phyloP scores from a whole-genome alignment of 73 alveolate species.

The Diophrys sp. region DNA sequence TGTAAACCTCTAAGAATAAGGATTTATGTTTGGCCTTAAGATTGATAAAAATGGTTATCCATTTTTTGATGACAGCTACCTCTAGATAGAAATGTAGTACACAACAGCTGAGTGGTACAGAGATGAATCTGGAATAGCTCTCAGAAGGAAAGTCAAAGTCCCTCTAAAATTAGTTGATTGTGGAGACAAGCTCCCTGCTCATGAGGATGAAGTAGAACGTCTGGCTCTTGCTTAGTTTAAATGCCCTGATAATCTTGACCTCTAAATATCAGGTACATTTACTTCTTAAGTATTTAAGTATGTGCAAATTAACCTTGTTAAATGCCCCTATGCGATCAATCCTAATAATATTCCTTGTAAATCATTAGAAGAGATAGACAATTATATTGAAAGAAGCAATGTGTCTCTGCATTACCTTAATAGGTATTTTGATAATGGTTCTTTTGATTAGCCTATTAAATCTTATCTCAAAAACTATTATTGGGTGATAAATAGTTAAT shows the following conservation, averaged over 20 bases:
- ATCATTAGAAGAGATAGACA: background rate
- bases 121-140: background rate
- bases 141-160: background rate
- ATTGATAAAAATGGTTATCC: background rate
- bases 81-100: background rate
- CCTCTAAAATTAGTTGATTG: background rate
- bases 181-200: background rate
- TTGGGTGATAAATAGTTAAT: conserved; percentile 1
- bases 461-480: background rate
- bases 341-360: background rate
- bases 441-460: background rate
- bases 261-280: background rate
- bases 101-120: background rate
- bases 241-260: background rate
- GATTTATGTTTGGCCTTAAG: conserved; percentile 7
- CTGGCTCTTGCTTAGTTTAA: background rate
- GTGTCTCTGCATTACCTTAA: background rate
- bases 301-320: background rate
- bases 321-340: conserved; percentile 4
- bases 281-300: background rate
- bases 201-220: background rate
- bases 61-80: background rate
- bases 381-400: background rate
- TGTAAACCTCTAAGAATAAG: background rate
- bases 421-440: background rate